Evolutionary conservation across 202 grass and related monocot genomes (phyloP).

Genomic region (Miscanthus sacchariflorus): DNA sequence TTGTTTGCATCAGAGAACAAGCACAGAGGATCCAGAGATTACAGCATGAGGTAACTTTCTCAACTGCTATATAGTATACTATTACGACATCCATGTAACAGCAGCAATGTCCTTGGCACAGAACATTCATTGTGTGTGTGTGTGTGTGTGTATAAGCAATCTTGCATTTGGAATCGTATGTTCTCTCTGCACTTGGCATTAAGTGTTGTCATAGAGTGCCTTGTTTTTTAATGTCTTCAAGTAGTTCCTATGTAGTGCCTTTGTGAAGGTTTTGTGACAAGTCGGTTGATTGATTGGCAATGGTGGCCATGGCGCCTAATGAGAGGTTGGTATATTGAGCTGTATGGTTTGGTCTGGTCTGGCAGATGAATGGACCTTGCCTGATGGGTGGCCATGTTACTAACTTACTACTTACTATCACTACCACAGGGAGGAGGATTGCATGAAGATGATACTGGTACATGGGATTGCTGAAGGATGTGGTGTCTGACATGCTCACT

Average conservation of each 20-base stretch:
- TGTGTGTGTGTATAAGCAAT: background rate
- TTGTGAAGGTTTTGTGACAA: slow-evolving; percentile 11
- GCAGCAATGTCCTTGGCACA: background rate
- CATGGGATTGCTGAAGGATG: background rate
- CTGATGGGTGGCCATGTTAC: background rate
- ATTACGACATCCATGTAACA: background rate
- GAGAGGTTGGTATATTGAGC: background rate
- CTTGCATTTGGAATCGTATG: background rate
- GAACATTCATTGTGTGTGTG: background rate
- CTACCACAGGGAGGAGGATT: background rate
- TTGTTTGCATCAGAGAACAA: slow-evolving; percentile 74
- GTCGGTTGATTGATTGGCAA: background rate
- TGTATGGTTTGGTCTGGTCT: background rate
- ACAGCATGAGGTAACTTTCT: slow-evolving; percentile 30
- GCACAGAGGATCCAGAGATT: slow-evolving; percentile 70
- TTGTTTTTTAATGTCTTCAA: background rate
- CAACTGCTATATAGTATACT: background rate
- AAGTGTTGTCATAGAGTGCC: background rate
- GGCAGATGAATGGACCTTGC: background rate
- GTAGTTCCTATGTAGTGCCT: background rate
- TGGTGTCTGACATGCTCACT: background rate
- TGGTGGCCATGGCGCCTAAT: background rate
- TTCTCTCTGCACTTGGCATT: background rate
- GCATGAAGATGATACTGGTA: background rate
- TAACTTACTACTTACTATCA: background rate